Conservation (phyloP, 2,329 filamentous ascomycete genomes). For the Aspergillus carbonarius region DNA sequence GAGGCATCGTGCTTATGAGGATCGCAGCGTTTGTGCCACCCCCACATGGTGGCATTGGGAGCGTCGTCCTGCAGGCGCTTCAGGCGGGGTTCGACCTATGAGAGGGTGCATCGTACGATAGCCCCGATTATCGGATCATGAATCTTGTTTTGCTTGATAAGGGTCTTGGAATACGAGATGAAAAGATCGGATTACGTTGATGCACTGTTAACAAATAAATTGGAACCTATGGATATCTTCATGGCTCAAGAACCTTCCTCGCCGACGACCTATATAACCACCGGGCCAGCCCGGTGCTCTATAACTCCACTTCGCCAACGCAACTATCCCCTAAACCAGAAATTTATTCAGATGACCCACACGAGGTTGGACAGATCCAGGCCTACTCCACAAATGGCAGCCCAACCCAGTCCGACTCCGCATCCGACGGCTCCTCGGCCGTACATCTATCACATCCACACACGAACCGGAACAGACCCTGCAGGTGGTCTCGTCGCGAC, state of each 20-base stretch:
- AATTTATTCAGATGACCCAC: too few relatives aligned
- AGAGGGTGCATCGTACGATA: neutral
- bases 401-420: neutral
- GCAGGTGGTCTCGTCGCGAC: constrained; percentile 26
- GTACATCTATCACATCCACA: constrained; percentile 30
- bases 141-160: too few relatives aligned
- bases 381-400: neutral
- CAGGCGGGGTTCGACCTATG: constrained; percentile 1
- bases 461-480: constrained; percentile 28
- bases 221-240: too few relatives aligned
- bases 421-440: constrained; percentile 19
- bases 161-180: too few relatives aligned
- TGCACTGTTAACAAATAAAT: neutral
- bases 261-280: too few relatives aligned
- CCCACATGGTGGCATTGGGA: neutral
- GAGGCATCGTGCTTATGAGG: neutral
- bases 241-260: too few relatives aligned
- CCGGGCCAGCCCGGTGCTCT: neutral
- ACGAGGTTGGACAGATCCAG: too few relatives aligned
- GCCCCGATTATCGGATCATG: too few relatives aligned
- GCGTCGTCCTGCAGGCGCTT: neutral
- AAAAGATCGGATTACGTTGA: too few relatives aligned
- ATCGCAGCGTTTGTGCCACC: neutral
- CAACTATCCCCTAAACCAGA: too few relatives aligned
- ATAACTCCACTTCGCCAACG: too few relatives aligned